Base-by-base conservation (phyloP, 345 rosid species). In the Kandelia obovata region DNA sequence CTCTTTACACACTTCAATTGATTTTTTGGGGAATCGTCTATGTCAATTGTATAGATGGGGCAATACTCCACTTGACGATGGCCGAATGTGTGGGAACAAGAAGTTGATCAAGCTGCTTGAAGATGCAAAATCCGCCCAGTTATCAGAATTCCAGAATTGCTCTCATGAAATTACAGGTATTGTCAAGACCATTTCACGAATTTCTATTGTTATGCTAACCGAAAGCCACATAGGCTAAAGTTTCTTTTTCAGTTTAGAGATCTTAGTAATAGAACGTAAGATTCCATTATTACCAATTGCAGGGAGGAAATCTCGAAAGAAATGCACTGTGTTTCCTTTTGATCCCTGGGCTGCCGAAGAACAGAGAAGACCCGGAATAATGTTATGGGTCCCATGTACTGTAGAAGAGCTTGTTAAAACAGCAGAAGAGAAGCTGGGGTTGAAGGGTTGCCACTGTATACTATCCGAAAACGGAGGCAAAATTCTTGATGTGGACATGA, bases 41-140 rank as follows among this genome's bases (percentile, higher is more conserved):
- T 58, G 58, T 66, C 20, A 53, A 57, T 23, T 75, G 26, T 70
- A 61, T 71, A 95, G 99, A 80, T 90, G 96, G 96, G 99, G 97
- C 58, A 90, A 84, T 66, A 86, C 89, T 35, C 97, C 98, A 4
- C 68, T 92, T 71, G 94, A 84, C 52, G 99, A 90, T 80, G 86
- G 83, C 1, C 78, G 82, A 66, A 78, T 75, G 71, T 84, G 87
- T 21, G 97, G 98, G 69, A 92, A 90, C 86, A 92, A 88, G 80
- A 90, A 86, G 28, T 76, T 96, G 81, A 88, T 92, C 72, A 84
- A 75, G 78, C 77, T 96, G 72, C 84, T 96, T 32, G 95, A 92
- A 83, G 85, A 83, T 53, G 85, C 89, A 26, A 88, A 85, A 77
- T 67, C 73, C 3, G 16, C 77, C 69, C 89, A 81, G 68, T 55